Percentiles rank a stretch among this genome's conserved stretches.
Conservation (phyloP, 2,329 filamentous ascomycete genomes). For the Xylariaceae sp. region DNA sequence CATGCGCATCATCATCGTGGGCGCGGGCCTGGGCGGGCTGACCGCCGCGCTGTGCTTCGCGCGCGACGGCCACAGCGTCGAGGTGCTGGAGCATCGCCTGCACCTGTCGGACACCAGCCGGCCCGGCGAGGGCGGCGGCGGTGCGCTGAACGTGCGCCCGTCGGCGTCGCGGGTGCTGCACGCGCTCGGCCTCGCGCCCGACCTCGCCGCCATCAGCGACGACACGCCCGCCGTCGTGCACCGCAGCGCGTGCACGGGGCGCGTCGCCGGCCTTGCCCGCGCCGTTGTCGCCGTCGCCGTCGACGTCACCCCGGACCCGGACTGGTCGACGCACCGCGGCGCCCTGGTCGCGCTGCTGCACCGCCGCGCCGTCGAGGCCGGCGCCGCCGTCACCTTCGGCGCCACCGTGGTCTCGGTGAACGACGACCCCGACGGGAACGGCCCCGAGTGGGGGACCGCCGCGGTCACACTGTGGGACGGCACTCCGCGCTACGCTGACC, state of each 20-base stretch:
- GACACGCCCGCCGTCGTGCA: constrained; percentile 3
- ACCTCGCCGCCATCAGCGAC: constrained; percentile 5
- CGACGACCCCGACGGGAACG: constrained; percentile 1
- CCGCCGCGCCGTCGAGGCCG: neutral
- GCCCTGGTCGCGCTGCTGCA: constrained; percentile 1
- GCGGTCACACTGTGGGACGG: constrained; percentile 1
- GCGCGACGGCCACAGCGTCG: constrained; percentile 3
- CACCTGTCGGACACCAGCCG: no score
- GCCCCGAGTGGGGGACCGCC: no score
- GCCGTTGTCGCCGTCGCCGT: constrained; percentile 1
- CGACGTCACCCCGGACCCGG: constrained; percentile 2
- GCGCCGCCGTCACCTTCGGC: constrained; percentile 1
- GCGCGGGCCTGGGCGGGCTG: constrained; percentile 5
- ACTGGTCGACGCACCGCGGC: constrained; percentile 2
- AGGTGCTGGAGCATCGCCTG: constrained; percentile 4
- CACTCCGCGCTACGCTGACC: constrained; percentile 1
- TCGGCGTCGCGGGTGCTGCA: constrained; percentile 4
- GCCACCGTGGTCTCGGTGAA: constrained; percentile 1
- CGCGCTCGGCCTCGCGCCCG: constrained; percentile 1
- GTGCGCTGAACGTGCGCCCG: constrained; percentile 3
- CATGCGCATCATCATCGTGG: constrained; percentile 6
- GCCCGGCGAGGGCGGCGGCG: no score
- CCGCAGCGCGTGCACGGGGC: constrained; percentile 4
- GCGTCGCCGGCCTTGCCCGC: constrained; percentile 1
- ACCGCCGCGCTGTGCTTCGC: constrained; percentile 4